phyloP scores from a whole-genome alignment of 2,329 filamentous ascomycete genomes.

The Atkinsonella texensis region DNA sequence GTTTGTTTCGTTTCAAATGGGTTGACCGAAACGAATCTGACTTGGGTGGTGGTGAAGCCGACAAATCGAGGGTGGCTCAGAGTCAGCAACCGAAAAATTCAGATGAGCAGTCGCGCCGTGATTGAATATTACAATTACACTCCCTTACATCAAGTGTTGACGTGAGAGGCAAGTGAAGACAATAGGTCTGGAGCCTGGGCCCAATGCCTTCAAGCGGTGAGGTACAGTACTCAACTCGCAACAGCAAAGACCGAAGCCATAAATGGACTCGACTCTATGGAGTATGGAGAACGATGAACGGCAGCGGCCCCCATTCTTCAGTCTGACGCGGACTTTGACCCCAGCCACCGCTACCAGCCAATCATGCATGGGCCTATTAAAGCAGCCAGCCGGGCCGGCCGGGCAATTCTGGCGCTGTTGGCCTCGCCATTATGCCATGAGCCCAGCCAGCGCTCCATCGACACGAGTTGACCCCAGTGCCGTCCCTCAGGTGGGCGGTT shows the following conservation, averaged over 20 bases:
- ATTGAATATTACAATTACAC: neutral
- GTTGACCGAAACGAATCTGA: neutral
- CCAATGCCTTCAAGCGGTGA: no score
- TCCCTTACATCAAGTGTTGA: neutral
- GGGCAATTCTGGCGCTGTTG: conserved; percentile 14
- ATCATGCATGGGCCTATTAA: conserved; percentile 16
- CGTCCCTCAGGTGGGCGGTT: no score
- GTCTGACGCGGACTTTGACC: conserved; percentile 3
- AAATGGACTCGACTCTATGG: no score
- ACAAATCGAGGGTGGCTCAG: neutral
- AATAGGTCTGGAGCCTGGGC: no score
- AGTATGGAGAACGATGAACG: no score
- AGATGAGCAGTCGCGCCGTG: neutral
- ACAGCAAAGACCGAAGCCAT: no score
- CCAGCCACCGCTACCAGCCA: conserved; percentile 23
- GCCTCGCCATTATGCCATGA: conserved; percentile 14
- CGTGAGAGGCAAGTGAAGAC: neutral
- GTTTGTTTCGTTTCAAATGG: neutral
- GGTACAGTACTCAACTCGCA: no score
- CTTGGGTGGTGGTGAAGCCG: neutral
- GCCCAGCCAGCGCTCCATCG: neutral
- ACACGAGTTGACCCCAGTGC: no score
- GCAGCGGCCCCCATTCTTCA: neutral
- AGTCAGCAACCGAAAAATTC: neutral
- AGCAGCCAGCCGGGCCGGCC: conserved; percentile 16